A percentile compares a stretch with the other conserved stretches of the same genome.
Conservation (phyloP, 1,284 basidiomycete genomes). For the Boletus putidus region DNA sequence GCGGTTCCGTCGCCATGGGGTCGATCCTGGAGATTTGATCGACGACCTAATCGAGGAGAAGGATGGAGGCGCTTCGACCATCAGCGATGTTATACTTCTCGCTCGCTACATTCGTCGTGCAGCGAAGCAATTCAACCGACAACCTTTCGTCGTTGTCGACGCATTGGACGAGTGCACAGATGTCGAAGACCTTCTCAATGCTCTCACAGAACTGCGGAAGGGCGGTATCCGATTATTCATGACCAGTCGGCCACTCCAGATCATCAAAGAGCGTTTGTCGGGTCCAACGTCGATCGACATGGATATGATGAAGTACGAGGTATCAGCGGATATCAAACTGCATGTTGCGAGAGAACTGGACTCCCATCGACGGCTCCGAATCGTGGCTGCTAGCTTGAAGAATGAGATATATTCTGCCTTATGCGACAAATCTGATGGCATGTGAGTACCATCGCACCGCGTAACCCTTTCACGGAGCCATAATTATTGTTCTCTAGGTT, state of each 20-base stretch:
- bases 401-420: slow-evolving; percentile 1
- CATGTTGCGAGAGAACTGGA: slow-evolving; percentile 14
- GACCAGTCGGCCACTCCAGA: slow-evolving; percentile 15
- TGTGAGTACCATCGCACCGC: neutral
- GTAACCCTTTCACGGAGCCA: accelerated
- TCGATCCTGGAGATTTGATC: neutral
- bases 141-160: slow-evolving; percentile 14
- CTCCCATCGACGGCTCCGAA: slow-evolving; percentile 13
- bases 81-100: neutral
- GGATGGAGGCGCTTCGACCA: neutral
- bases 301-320: slow-evolving; percentile 4
- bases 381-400: slow-evolving; percentile 4
- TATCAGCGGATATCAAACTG: slow-evolving; percentile 6
- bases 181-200: neutral
- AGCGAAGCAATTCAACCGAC: neutral
- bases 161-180: slow-evolving; percentile 19
- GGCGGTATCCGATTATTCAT: slow-evolving; percentile 10
- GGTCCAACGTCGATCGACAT: neutral
- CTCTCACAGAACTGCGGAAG: neutral
- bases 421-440: slow-evolving; percentile 7
- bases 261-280: slow-evolving; percentile 3
- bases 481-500: neutral
- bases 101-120: slow-evolving; percentile 1
- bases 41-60: neutral
- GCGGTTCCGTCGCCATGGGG: neutral